Percentiles rank a stretch among this genome's conserved stretches.
These are phyloP conservation scores for Fraxinus quadrangulata DNA, from an alignment of 257 asterid species.

Conservation along the genomic window DNA sequence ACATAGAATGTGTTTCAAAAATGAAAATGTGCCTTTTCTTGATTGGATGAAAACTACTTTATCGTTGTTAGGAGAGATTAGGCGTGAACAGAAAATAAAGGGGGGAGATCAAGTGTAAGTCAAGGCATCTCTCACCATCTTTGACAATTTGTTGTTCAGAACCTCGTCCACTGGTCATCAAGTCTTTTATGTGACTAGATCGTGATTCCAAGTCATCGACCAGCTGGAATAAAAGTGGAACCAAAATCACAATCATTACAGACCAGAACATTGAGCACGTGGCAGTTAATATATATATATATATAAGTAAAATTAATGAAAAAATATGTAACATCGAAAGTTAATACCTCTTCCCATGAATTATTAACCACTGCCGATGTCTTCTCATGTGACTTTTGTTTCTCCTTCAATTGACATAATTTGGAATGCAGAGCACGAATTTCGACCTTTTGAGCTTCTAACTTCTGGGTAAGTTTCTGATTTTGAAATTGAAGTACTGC, in stretches of 20 bases:
- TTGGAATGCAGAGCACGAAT: conserved; percentile 57
- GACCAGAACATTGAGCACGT: conserved; percentile 19
- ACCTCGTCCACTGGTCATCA: conserved; percentile 43
- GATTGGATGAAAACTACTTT: conserved; percentile 4
- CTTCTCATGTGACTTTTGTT: conserved; percentile 61
- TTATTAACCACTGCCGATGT: conserved; percentile 49
- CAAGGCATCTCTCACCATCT: conserved; percentile 46
- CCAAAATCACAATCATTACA: conserved; percentile 28
- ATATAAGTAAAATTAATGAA: neutral
- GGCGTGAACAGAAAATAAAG: conserved; percentile 12
- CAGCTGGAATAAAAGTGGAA: conserved; percentile 50
- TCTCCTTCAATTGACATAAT: conserved; percentile 51
- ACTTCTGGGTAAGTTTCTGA: conserved; percentile 84
- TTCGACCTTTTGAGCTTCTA: conserved; percentile 89
- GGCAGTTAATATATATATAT: neutral
- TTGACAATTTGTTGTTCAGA: conserved; percentile 39
- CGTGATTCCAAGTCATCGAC: conserved; percentile 68
- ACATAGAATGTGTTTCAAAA: neutral
- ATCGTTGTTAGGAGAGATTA: conserved; percentile 5
- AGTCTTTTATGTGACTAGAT: conserved; percentile 45
- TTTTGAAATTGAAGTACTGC: conserved; percentile 92
- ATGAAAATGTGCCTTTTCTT: neutral
- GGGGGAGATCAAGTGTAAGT: conserved; percentile 25
- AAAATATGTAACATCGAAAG: conserved; percentile 4
- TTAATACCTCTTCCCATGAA: conserved; percentile 75